Conservation (phyloP, 2,329 filamentous ascomycete genomes). For the Trichoderma semiorbis region DNA sequence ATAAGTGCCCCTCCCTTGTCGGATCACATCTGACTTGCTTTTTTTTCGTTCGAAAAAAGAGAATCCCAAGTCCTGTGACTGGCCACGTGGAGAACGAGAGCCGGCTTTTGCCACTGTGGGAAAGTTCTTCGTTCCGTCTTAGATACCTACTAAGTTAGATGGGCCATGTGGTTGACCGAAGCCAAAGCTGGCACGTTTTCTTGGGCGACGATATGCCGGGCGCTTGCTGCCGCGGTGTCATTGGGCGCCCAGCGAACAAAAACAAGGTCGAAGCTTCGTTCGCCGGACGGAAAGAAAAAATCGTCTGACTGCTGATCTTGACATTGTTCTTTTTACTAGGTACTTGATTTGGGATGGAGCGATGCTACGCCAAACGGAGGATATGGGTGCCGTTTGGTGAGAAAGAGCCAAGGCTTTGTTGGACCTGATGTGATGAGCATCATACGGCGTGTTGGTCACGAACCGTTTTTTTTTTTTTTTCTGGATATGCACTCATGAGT, state of each 20-base stretch:
- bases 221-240: conserved; percentile 1
- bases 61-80: conserved; percentile 1
- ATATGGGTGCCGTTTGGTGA: background rate
- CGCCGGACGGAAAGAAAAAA: background rate
- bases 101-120: conserved; percentile 12
- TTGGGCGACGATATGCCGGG: background rate
- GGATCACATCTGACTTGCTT: conserved; percentile 2
- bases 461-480: background rate
- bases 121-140: background rate
- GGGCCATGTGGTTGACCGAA: background rate
- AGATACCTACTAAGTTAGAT: background rate
- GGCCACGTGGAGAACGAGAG: conserved; percentile 8
- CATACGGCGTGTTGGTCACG: conserved; percentile 3
- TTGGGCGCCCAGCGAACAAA: background rate
- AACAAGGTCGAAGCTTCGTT: background rate
- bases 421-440: background rate
- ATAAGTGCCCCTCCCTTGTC: background rate
- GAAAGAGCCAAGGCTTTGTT: background rate
- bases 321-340: background rate
- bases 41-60: background rate
- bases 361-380: conserved; percentile 2
- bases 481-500: background rate
- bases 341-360: background rate
- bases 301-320: background rate
- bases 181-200: background rate